Percentiles rank a stretch among this genome's conserved stretches.
These are phyloP conservation scores for Chaetomium tenue DNA, from an alignment of 495 filamentous ascomycete genomes.

Conservation along the genomic window DNA sequence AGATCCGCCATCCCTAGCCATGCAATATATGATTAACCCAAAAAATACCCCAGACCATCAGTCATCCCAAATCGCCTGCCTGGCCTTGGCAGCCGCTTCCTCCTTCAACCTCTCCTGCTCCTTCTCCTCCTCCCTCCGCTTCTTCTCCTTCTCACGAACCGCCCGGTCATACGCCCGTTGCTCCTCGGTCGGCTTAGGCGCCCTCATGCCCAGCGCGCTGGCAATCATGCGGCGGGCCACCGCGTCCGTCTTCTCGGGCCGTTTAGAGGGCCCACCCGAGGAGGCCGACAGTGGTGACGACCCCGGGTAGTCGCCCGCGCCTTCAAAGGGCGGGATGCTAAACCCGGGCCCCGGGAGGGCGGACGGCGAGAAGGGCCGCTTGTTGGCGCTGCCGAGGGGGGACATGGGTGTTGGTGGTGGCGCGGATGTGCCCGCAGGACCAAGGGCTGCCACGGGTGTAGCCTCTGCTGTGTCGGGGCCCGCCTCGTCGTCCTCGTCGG, in stretches of 20 bases:
- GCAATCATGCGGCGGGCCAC: constrained; percentile 90
- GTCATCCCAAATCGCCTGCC: constrained; percentile 78
- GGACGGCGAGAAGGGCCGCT: constrained; percentile 34
- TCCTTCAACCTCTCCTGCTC: constrained; percentile 61
- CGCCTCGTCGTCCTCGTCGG: constrained; percentile 44
- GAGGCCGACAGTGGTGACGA: background rate
- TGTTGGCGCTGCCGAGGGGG: constrained; percentile 41
- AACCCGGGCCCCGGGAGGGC: constrained; percentile 23
- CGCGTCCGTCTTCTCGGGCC: constrained; percentile 91
- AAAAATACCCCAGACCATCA: constrained; percentile 38
- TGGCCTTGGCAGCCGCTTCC: constrained; percentile 68
- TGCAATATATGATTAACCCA: background rate
- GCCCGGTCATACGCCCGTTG: constrained; percentile 82
- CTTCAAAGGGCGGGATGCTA: constrained; percentile 19
- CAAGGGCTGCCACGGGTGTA: constrained; percentile 17
- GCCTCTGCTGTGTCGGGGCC: constrained; percentile 29
- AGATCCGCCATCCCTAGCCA: background rate
- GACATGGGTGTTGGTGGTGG: constrained; percentile 63
- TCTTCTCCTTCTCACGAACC: constrained; percentile 80
- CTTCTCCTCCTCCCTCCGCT: constrained; percentile 68
- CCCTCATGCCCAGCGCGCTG: constrained; percentile 76
- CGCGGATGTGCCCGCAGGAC: constrained; percentile 40
- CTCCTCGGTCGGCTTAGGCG: constrained; percentile 81
- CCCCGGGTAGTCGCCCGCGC: constrained; percentile 2
- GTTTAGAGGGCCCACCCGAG: constrained; percentile 27